These are phyloP conservation scores for Magnaporthiopsis rhizophila DNA, from an alignment of 2,329 filamentous ascomycete genomes.

Conservation along the genomic window DNA sequence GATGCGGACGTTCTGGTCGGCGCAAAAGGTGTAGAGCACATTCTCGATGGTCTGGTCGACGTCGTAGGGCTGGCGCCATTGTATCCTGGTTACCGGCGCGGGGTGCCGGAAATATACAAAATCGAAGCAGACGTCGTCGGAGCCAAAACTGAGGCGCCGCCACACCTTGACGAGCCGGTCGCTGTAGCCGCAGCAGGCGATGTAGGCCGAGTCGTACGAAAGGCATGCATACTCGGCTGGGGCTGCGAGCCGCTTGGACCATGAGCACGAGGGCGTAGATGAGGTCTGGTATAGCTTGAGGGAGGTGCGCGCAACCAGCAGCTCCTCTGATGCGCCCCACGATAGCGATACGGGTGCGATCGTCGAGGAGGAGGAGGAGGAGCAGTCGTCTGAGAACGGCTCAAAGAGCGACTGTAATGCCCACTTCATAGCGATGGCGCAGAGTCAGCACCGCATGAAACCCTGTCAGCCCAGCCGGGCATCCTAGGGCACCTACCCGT, in stretches of 20 bases:
- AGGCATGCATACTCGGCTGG: constrained; percentile 66
- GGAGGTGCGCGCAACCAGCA: constrained; percentile 65
- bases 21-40: constrained; percentile 81
- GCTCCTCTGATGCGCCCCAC: constrained; percentile 81
- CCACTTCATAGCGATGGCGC: constrained; percentile 38
- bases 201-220: constrained; percentile 79
- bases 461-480: background rate
- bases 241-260: constrained; percentile 68
- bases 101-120: constrained; percentile 87
- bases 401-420: constrained; percentile 55
- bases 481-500: constrained; percentile 30
- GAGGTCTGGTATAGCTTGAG: constrained; percentile 58
- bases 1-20: constrained; percentile 70
- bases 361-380: constrained; percentile 21
- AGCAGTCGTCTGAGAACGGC: constrained; percentile 28
- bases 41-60: constrained; percentile 74
- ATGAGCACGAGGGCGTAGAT: constrained; percentile 48
- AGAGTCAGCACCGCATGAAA: constrained; percentile 5
- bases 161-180: constrained; percentile 89
- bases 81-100: constrained; percentile 66
- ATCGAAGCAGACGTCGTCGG: constrained; percentile 79
- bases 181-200: constrained; percentile 70
- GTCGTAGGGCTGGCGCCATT: constrained; percentile 77
- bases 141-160: constrained; percentile 77
- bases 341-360: constrained; percentile 51